These are phyloP conservation scores for Elaeis oleifera DNA, from an alignment of 202 grass and related monocot species.

Conservation along the genomic window DNA sequence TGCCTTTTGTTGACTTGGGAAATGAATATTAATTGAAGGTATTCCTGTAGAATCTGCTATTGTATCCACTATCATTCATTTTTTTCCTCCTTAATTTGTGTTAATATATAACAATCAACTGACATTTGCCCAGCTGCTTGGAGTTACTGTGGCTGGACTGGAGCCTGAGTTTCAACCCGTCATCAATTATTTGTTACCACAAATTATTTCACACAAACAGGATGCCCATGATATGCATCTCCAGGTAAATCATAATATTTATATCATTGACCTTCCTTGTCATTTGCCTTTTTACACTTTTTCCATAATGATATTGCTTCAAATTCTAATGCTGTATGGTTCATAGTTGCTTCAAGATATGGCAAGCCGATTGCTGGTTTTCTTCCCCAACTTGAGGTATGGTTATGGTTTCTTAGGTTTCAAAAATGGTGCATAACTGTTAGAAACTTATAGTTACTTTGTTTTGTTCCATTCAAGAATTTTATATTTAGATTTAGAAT, in stretches of 20 bases:
- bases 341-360: constrained; percentile 89
- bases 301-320: constrained; percentile 5
- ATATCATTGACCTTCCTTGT: not conserved
- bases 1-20: too few species aligned
- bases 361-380: constrained; percentile 42
- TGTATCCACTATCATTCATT: not conserved
- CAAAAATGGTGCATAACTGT: too few species aligned
- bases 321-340: constrained; percentile 30
- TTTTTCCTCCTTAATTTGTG: not conserved
- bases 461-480: constrained; percentile 8
- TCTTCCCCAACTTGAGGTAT: constrained; percentile 85
- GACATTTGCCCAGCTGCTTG: constrained; percentile 45
- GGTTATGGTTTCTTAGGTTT: not conserved
- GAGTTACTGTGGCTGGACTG: constrained; percentile 74
- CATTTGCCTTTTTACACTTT: not conserved
- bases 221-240: constrained; percentile 73
- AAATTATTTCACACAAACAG: constrained; percentile 71
- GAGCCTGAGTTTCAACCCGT: constrained; percentile 87
- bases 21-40: too few species aligned
- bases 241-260: constrained; percentile 44
- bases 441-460: too few species aligned
- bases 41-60: too few species aligned
- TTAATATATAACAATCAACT: constrained; percentile 13
- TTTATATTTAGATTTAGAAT: constrained; percentile 24
- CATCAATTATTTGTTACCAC: constrained; percentile 65